Base-by-base conservation (phyloP, 2,329 filamentous ascomycete species). In the Zasmidium angulare region DNA sequence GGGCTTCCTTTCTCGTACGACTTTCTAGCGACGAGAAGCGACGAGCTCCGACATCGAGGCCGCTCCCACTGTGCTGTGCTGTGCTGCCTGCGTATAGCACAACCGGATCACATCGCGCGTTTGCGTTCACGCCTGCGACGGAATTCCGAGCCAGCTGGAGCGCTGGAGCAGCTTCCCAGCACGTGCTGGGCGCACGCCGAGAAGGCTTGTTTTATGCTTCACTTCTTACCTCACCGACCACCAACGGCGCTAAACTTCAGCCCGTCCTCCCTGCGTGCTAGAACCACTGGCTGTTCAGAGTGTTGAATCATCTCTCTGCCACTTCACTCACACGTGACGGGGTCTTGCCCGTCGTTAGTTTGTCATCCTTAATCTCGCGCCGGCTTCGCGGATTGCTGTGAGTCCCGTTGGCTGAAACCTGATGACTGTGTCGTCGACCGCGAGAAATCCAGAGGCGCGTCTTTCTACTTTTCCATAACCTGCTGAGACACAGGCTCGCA, bases 131-230 rank as follows among this genome's bases (percentile, higher is more conserved):
- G 26, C 11, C 11, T 29, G 6, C 11, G 26, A 11, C 36, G 36
- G 12, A 43, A 43, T 43, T 19, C 36, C 36, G 36, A 43, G 36
- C n/a, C n/a, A n/a, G n/a, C n/a, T n/a, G n/a, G n/a, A n/a, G n/a
- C n/a, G n/a, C n/a, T n/a, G n/a, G n/a, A n/a, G n/a, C n/a, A n/a
- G n/a, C 26, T 29, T 11, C 11, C 26, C 26, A 43, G n/a, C 36
- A 43, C 36, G 36, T 43, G 36, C 36, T 54, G 17, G 24, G 21
- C 22, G 19, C 43, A 12, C n/a, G 21, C 21, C 14, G 19, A 47
- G 10, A 56, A 26, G 43, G 46, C 46, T 49, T 55, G 53, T 55
- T 55, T 48, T 47, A 43, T 46, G 52, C 52, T 55, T 55, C 52
- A 55, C 22, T 20, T 55, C 52, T 48, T 36, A 47, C 36, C 36